phyloP scores from a whole-genome alignment of 2,329 filamentous ascomycete genomes.

The Aspergillus flavus region DNA sequence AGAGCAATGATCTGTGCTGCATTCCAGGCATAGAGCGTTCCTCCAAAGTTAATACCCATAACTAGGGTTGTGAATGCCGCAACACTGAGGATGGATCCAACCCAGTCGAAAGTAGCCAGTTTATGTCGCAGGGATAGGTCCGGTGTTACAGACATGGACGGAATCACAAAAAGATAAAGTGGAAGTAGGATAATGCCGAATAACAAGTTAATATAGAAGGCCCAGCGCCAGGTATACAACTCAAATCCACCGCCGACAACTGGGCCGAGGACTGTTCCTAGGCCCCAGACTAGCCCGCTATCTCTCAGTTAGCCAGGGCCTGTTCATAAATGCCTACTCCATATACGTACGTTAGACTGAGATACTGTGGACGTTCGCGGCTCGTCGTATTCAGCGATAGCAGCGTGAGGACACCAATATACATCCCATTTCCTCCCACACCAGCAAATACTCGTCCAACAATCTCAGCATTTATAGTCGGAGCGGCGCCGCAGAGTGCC shows the following conservation, averaged over 20 bases:
- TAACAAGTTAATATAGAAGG: conserved; percentile 60
- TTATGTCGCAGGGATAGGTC: conserved; percentile 23
- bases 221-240: conserved; percentile 35
- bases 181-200: conserved; percentile 48
- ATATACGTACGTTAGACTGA: conserved; percentile 25
- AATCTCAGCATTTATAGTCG: conserved; percentile 51
- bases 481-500: conserved; percentile 47
- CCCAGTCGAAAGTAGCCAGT: conserved; percentile 45
- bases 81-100: conserved; percentile 50
- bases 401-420: conserved; percentile 35
- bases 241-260: conserved; percentile 18
- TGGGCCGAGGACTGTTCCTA: conserved; percentile 39
- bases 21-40: conserved; percentile 53
- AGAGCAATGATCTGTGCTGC: conserved; percentile 27
- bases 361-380: conserved; percentile 32
- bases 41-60: conserved; percentile 55
- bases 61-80: conserved; percentile 45
- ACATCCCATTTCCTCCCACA: conserved; percentile 34
- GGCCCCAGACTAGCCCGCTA: conserved; percentile 39
- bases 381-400: neutral
- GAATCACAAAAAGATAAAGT: conserved; percentile 51
- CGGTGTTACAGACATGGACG: conserved; percentile 26
- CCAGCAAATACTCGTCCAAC: conserved; percentile 37
- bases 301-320: neutral
- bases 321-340: accelerated